Base-by-base conservation (phyloP, 805 yeast genomes). In the Kuraishia cidri region DNA sequence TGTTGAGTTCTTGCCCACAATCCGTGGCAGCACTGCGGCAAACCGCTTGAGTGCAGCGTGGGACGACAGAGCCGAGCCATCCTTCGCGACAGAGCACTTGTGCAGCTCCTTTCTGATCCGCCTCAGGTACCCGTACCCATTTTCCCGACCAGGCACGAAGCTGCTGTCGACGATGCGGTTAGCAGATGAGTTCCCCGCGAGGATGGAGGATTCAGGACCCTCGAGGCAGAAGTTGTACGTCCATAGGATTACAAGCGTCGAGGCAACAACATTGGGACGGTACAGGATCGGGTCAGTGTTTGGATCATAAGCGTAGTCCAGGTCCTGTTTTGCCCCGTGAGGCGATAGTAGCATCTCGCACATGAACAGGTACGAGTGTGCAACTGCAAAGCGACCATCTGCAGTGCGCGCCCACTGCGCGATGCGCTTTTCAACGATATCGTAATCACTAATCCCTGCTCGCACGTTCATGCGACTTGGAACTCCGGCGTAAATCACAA, bases 401-500 rank as follows among this genome's bases (percentile, higher is more conserved):
- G 45, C 26, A 8, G 63, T 52, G 4, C 42, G 44, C 3, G 75
- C 59, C 75, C 81, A 72, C 34, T 58, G 64, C 21, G 54, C 52
- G 17, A 79, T 59, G 42, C 74, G 60, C 8, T 52, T 51, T 6
- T 59, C 61, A 4, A 69, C 74, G 3, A 59, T 46, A 12, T 65
- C 65, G 46, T 66, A 75, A 41, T 79, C 83, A 3, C 62, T 54
- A 4, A 53, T 56, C 9, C 69, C 64, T 10, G 77, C 69, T 11
- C 60, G 59, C 18, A 74, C 81, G 43, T 73, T 79, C 74, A 78
- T 73, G 41, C 84, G 67, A 44, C 75, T 70, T 0, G 88, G 87
- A 2, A 84, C 79, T 0, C 94, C 94, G 2, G 87, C 75, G 47
- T 63, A 80, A 3, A 80, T 75, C 35, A 82, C 79, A 39, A 79